Evolutionary conservation across 768 basidiomycete genomes (phyloP).

Genomic region (Arthromyces matolae): DNA sequence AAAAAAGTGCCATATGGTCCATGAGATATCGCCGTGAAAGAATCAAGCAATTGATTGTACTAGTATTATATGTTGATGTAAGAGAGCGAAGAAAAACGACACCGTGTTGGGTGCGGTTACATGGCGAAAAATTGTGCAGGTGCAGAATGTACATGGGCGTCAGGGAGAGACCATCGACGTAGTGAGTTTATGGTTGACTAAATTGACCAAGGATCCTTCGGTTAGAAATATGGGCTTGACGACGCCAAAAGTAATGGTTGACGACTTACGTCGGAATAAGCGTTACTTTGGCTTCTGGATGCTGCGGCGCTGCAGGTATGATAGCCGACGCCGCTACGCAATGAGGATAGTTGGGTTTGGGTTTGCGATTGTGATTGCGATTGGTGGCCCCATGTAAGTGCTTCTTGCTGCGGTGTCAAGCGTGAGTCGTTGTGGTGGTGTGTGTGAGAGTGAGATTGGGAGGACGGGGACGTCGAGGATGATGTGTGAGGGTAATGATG

Average conservation of each 20-base stretch:
- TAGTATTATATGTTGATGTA: too few relatives aligned
- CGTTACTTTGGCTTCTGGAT: background rate
- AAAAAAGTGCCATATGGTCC: too few relatives aligned
- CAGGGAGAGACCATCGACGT: slow-evolving; percentile 15
- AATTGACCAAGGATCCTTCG: too few relatives aligned
- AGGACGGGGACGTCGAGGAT: background rate
- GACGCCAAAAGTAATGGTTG: background rate
- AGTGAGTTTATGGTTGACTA: slow-evolving; percentile 1
- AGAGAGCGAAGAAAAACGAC: too few relatives aligned
- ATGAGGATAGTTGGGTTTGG: background rate
- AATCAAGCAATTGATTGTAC: too few relatives aligned
- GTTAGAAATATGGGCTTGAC: too few relatives aligned
- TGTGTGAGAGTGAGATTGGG: background rate
- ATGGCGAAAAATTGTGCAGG: background rate
- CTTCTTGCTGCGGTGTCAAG: slow-evolving; percentile 1
- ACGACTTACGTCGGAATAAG: slow-evolving; percentile 7
- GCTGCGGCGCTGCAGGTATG: background rate
- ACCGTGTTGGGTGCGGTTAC: too few relatives aligned
- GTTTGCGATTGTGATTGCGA: slow-evolving; percentile 1
- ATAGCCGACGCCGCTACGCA: slow-evolving; percentile 7
- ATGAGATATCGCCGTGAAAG: too few relatives aligned
- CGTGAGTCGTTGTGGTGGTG: background rate
- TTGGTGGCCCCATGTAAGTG: background rate
- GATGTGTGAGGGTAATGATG: background rate
- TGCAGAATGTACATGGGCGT: slow-evolving; percentile 2